These are phyloP conservation scores for Musa acuminata DNA, from an alignment of 176 grass and related monocot genomes.

Conservation along the genomic window DNA sequence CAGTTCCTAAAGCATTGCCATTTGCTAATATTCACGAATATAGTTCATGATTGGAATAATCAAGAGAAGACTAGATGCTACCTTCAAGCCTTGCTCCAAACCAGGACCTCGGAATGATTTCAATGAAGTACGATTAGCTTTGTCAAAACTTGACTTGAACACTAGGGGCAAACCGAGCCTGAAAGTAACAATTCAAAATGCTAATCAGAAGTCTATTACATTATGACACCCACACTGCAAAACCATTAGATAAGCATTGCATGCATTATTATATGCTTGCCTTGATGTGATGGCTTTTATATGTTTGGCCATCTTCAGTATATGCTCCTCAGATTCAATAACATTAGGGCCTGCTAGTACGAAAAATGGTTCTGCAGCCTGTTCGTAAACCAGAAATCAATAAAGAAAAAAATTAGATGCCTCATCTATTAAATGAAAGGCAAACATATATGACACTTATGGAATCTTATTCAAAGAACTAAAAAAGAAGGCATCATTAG, in stretches of 20 bases:
- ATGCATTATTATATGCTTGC: constrained; percentile 29
- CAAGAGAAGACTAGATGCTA: not conserved
- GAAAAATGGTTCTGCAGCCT: constrained; percentile 89
- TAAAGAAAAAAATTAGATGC: not conserved
- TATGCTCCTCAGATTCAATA: constrained; percentile 88
- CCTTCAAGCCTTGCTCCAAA: constrained; percentile 90
- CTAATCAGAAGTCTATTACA: not conserved
- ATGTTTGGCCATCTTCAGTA: constrained; percentile 82
- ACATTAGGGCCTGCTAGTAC: constrained; percentile 82
- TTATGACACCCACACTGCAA: not conserved
- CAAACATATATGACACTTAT: not conserved
- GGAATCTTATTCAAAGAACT: not conserved
- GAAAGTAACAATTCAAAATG: constrained; percentile 7
- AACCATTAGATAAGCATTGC: not conserved
- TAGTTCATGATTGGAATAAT: not conserved
- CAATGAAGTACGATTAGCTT: constrained; percentile 89
- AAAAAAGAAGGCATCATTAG: not conserved
- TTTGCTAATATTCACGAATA: not conserved
- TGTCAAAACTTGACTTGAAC: constrained; percentile 96
- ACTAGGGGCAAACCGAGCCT: constrained; percentile 81
- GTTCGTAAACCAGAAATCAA: constrained; percentile 21
- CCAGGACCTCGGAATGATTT: constrained; percentile 90
- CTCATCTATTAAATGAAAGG: not conserved
- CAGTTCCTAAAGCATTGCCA: not conserved
- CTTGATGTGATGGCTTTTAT: constrained; percentile 60